Percentiles rank a stretch among this genome's conserved stretches.
Evolutionary conservation across 805 yeast genomes (phyloP).

Genomic region (Limtongia smithiae): DNA sequence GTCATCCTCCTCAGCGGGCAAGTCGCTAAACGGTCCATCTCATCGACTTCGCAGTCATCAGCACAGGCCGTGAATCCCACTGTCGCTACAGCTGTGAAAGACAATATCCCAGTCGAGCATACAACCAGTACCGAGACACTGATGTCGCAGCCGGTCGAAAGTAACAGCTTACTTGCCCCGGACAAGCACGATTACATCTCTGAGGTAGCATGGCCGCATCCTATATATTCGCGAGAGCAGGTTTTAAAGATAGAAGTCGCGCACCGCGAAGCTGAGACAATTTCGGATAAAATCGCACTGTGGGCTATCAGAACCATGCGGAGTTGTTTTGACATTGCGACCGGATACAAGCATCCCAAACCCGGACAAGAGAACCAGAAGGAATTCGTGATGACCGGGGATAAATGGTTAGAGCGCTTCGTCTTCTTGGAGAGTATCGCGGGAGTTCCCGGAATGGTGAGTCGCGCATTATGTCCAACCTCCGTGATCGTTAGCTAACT

Average conservation of each 20-base stretch:
- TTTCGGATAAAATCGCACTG: constrained; percentile 53
- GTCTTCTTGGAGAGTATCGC: constrained; percentile 69
- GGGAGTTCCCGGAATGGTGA: constrained; percentile 68
- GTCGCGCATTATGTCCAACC: background rate
- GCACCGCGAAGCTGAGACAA: constrained; percentile 49
- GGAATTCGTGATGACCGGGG: constrained; percentile 52
- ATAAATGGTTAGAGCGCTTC: constrained; percentile 57
- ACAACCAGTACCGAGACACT: background rate
- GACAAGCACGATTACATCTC: constrained; percentile 23
- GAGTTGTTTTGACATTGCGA: constrained; percentile 53
- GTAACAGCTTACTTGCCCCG: constrained; percentile 15
- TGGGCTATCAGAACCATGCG: constrained; percentile 47
- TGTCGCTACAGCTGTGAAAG: no score
- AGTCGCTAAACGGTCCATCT: no score
- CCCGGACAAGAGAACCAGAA: constrained; percentile 38
- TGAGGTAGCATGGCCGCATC: constrained; percentile 43
- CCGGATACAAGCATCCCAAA: constrained; percentile 61
- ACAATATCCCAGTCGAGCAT: no score
- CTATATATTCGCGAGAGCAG: constrained; percentile 39
- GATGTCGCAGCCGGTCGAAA: background rate
- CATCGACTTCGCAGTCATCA: no score
- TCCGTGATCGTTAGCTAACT: background rate
- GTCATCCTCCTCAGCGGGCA: no score
- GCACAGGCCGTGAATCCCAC: no score
- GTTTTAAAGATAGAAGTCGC: constrained; percentile 46